A percentile compares a stretch with the other conserved stretches of the same genome.
Evolutionary conservation across 495 filamentous ascomycete genomes (phyloP).

Genomic region (Neurospora discreta): DNA sequence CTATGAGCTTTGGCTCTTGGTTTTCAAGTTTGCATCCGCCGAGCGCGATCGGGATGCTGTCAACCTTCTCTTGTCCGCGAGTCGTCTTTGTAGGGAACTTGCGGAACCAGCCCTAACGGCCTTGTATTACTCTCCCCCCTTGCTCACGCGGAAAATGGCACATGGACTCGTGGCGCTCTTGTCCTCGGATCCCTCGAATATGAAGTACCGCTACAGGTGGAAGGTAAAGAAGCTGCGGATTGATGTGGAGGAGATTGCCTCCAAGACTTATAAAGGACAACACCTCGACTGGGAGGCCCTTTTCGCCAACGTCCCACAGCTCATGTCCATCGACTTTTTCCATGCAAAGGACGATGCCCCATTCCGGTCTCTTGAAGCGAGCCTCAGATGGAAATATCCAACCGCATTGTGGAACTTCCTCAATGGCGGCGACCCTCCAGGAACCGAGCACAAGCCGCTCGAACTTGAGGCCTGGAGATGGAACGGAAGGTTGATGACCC

Average conservation of each 20-base stretch:
- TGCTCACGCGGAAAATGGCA: conserved; percentile 36
- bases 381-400: conserved; percentile 54
- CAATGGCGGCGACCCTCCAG: conserved; percentile 4
- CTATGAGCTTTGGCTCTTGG: conserved; percentile 56
- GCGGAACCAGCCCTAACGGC: conserved; percentile 63
- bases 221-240: conserved; percentile 63
- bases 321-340: conserved; percentile 45
- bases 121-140: conserved; percentile 58
- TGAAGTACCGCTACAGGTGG: conserved; percentile 41
- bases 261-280: conserved; percentile 20
- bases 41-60: conserved; percentile 39
- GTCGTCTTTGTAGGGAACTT: conserved; percentile 53
- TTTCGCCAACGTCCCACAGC: conserved; percentile 31
- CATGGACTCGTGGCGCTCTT: conserved; percentile 27
- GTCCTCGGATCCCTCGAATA: conserved; percentile 28
- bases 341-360: conserved; percentile 44
- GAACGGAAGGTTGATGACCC: conserved; percentile 54
- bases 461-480: conserved; percentile 63
- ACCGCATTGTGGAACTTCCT: conserved; percentile 47
- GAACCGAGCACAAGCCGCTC: conserved; percentile 9
- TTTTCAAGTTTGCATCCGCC: conserved; percentile 55
- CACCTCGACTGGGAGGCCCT: conserved; percentile 32
- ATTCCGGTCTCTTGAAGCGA: conserved; percentile 35
- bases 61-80: conserved; percentile 47
- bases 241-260: conserved; percentile 38